Evolutionary conservation across 352 stramenopile genomes (phyloP), one percentile per base, ranked within the genome.

Genomic region (Phytopythium ostracodes): DNA sequence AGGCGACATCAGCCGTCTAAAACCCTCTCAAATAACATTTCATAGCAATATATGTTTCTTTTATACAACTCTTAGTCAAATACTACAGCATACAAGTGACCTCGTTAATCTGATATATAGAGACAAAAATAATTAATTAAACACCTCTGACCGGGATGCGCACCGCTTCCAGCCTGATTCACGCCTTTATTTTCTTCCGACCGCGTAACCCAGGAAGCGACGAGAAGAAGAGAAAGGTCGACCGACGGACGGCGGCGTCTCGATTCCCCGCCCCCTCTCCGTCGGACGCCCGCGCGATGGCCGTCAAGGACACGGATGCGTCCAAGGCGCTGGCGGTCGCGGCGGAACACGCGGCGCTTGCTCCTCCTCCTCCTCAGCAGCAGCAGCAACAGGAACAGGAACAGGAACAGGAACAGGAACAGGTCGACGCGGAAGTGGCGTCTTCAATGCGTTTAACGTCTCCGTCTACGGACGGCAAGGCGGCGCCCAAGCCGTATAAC

Each of bases 401-500:
- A 22, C 52, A 33, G n/a, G 18, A 56, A 24, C 42, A n/a, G 7
- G 42, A n/a, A 12, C 20, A 25, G 46, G n/a, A 20, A n/a, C 25
- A 33, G 22, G 46, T 35, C 14, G 22, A 35, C 25, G 46, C 46
- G 25, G 46, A 22, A 10, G 46, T 11, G 4, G 18, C 42, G 20
- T 3, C 42, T 47, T 47, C 18, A 47, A 47, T 6, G 38, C n/a
- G 38, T 6, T 44, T 15, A 14, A 8, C 2, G 42, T 2, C 18
- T 6, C 42, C 42, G 18, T 47, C 42, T 25, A 11, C 18, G n/a
- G 8, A 52, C 14, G 27, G 24, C 24, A 22, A 60, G 38, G 40
- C 18, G 22, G 14, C n/a, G 22, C 22, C n/a, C 7, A 51, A 51
- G 22, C 15, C 59, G 38, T 56, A 64, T 2, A 53, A 68, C 15